phyloP scores from a whole-genome alignment of 495 filamentous ascomycete genomes.

The Aspergillus ostianus region DNA sequence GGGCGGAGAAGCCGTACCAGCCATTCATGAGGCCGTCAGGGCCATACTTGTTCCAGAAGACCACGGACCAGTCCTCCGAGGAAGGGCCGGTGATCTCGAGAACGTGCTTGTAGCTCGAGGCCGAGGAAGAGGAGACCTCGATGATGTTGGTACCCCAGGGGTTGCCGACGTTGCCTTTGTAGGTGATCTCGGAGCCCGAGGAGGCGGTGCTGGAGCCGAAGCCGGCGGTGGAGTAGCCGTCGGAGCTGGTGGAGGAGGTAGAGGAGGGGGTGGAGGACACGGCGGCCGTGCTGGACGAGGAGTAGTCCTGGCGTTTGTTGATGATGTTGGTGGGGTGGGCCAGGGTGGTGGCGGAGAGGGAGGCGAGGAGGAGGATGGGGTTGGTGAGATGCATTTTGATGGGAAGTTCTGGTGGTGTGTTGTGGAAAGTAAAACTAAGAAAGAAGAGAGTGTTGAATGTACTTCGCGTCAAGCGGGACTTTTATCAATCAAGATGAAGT shows the following conservation, averaged over 20 bases:
- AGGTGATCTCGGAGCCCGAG: conserved; percentile 30
- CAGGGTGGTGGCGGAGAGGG: not conserved
- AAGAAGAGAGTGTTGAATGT: not conserved
- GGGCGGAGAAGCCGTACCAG: conserved; percentile 37
- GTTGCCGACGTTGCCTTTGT: conserved; percentile 46
- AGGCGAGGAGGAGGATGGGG: not conserved
- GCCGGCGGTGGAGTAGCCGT: conserved; percentile 25
- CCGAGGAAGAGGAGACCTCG: conserved; percentile 30
- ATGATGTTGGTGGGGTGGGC: not conserved
- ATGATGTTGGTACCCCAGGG: conserved; percentile 55
- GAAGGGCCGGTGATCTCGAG: conserved; percentile 41
- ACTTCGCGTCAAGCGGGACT: not conserved
- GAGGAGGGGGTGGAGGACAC: not conserved
- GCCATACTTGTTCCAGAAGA: conserved; percentile 53
- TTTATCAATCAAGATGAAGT: too few species aligned
- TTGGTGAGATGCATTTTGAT: not conserved
- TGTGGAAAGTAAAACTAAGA: too few species aligned
- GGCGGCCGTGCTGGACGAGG: not conserved
- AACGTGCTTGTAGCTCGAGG: conserved; percentile 43
- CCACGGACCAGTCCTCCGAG: conserved; percentile 40
- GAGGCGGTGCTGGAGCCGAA: conserved; percentile 34
- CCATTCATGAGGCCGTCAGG: conserved; percentile 34
- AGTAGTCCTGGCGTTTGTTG: not conserved
- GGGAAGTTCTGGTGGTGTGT: not conserved
- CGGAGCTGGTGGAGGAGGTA: conserved; percentile 21